Conservation (phyloP, 352 stramenopile genomes). For the Pythium insidiosum region DNA sequence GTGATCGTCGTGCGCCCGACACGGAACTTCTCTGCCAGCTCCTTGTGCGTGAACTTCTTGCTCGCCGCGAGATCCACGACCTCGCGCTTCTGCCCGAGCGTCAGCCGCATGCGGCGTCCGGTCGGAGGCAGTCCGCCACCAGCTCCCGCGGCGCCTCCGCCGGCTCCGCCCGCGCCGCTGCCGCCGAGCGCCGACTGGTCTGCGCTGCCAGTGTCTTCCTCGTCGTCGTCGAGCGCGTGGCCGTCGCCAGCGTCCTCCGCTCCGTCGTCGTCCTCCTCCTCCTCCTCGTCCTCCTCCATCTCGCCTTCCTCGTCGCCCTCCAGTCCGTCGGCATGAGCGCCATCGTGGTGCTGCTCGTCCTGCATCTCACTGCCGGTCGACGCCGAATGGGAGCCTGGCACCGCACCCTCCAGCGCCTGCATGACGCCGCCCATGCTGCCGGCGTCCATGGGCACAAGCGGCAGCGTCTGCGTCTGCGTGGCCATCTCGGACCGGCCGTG, state of each 20-base stretch:
- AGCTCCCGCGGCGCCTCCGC: conserved; percentile 2
- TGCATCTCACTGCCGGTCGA: no score
- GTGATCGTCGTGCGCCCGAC: conserved; percentile 80
- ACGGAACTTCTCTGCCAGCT: conserved; percentile 75
- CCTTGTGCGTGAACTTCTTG: conserved; percentile 82
- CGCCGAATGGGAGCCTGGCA: no score
- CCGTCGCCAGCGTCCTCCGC: not conserved
- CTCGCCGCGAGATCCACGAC: conserved; percentile 75
- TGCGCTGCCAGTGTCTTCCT: no score
- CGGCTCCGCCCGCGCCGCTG: not conserved
- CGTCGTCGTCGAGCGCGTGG: no score
- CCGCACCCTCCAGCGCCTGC: no score
- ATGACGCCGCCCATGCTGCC: not conserved
- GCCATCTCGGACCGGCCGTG: not conserved
- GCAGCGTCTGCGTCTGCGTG: conserved; percentile 1
- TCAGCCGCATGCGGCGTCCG: conserved; percentile 60
- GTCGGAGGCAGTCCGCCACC: conserved; percentile 13
- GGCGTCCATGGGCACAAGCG: conserved; percentile 4
- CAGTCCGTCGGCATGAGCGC: not conserved
- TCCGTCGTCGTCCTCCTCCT: conserved; percentile 4
- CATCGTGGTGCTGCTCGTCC: no score
- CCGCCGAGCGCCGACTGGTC: no score
- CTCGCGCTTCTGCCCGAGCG: conserved; percentile 80
- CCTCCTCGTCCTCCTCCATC: conserved; percentile 6
- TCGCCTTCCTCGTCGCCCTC: not conserved